Evolutionary conservation across 257 asterid species (phyloP), one percentile per base, ranked within the genome.

Genomic region (Salvia rosmarinus): DNA sequence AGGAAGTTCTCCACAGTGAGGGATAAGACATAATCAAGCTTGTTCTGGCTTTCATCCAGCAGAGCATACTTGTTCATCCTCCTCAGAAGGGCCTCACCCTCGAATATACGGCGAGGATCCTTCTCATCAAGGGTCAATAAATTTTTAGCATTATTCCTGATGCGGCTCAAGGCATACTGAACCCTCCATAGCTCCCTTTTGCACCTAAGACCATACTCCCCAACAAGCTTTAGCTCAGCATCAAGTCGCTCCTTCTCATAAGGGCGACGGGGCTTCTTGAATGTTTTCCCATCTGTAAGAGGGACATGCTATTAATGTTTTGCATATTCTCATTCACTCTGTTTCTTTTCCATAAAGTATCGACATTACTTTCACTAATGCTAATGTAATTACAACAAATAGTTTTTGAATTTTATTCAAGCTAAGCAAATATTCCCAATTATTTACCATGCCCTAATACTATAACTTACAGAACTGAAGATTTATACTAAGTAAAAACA

Each of bases 151-250:
- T 86, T 86, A 60, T 90, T 90, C 70, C 97, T 74, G 49, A 90
- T 90, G 19, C 96, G 90, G 79, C 97, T 91, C 82, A 91, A 77
- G 3, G 91, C 96, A 78, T 89, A 91, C 72, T 91, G 96, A 32
- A 91, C 97, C 85, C 97, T 91, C 97, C 95, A 91, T 10, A 91
- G 84, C 85, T 89, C 97, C 73, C 97, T 87, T 83, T 91, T 89
- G 82, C 96, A 89, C 80, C 97, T 78, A 20, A 89, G 77, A 28
- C 95, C 97, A 80, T 87, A 91, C 57, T 91, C 96, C 30, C 96
- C 95, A 39, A 91, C 96, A 46, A 91, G 90, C 90, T 75, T 91
- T 50, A 91, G 77, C 77, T 91, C 97, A 42, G 97, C 91, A 80
- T 91, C 97, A 74, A 91, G 79, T 3, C 97, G 80, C 71, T 91